Percentiles rank a stretch among this genome's conserved stretches.
Conservation (phyloP, 2,329 filamentous ascomycete species). For the Botrytis tulipae region DNA sequence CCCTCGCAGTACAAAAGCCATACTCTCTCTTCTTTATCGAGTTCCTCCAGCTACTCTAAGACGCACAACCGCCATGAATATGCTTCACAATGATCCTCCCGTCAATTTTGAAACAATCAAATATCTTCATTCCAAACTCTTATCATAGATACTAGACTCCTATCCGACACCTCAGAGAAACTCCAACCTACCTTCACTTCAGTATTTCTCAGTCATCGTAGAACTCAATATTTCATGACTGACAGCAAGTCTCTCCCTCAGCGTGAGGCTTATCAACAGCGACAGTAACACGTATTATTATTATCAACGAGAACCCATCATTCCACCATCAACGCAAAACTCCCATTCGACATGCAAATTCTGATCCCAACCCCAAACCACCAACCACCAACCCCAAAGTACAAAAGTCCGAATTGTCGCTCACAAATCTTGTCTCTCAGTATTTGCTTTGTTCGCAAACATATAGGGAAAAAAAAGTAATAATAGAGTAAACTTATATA, state of each 20-base stretch:
- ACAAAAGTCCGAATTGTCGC: neutral
- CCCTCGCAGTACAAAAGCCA: neutral
- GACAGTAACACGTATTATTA: neutral
- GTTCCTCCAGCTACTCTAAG: too few relatives aligned
- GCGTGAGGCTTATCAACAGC: neutral
- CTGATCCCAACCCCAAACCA: too few relatives aligned
- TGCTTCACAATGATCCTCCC: neutral
- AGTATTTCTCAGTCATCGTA: accelerated
- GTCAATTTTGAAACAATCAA: neutral
- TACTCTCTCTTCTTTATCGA: too few relatives aligned
- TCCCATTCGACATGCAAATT: too few relatives aligned
- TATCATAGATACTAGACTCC: accelerated
- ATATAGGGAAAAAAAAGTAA: too few relatives aligned
- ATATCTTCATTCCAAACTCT: neutral
- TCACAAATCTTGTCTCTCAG: neutral
- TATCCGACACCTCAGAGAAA: neutral
- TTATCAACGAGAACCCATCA: neutral
- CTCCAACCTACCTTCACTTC: accelerated
- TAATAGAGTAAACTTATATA: too few relatives aligned
- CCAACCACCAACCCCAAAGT: too few relatives aligned
- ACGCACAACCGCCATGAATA: too few relatives aligned
- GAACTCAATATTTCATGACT: accelerated
- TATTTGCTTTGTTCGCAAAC: too few relatives aligned
- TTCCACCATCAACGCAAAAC: neutral
- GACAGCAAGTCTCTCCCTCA: neutral